These are phyloP conservation scores for Helichrysum umbraculigerum DNA, from an alignment of 129 eudicot genomes.

Conservation along the genomic window DNA sequence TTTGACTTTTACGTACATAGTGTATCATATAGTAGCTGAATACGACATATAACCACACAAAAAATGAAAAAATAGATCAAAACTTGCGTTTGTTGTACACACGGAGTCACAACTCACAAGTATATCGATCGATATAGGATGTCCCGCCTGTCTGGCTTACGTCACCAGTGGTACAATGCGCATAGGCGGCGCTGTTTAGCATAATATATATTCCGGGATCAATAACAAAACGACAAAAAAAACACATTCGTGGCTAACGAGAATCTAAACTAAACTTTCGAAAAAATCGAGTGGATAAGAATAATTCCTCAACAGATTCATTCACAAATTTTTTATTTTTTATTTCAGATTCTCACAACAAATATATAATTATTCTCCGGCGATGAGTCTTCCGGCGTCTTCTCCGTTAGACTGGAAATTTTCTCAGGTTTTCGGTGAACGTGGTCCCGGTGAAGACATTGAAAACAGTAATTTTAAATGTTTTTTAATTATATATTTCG, in stretches of 20 bases:
- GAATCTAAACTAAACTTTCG: conserved; percentile 3
- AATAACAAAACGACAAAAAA: conserved; percentile 28
- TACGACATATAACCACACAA: too few species aligned
- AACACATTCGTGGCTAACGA: conserved; percentile 36
- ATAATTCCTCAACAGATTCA: not conserved
- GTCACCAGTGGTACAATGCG: conserved; percentile 27
- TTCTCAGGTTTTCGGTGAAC: conserved; percentile 79
- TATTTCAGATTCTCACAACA: not conserved
- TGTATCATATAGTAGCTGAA: too few species aligned
- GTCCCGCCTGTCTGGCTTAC: conserved; percentile 10
- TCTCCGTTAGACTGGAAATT: conserved; percentile 56
- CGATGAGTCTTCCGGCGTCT: conserved; percentile 41
- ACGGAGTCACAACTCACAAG: too few species aligned
- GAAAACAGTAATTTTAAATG: conserved; percentile 42
- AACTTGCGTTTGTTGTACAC: too few species aligned
- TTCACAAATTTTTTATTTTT: too few species aligned
- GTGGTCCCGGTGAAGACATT: conserved; percentile 59
- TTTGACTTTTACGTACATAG: too few species aligned
- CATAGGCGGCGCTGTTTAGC: conserved; percentile 12
- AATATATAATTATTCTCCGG: not conserved
- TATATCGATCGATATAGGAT: too few species aligned
- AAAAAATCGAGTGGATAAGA: conserved; percentile 42
- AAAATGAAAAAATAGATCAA: too few species aligned
- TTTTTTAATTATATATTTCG: not conserved
- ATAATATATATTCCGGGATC: conserved; percentile 13